Conservation (phyloP, 2,329 filamentous ascomycete genomes). For the Fusarium verrucosum region DNA sequence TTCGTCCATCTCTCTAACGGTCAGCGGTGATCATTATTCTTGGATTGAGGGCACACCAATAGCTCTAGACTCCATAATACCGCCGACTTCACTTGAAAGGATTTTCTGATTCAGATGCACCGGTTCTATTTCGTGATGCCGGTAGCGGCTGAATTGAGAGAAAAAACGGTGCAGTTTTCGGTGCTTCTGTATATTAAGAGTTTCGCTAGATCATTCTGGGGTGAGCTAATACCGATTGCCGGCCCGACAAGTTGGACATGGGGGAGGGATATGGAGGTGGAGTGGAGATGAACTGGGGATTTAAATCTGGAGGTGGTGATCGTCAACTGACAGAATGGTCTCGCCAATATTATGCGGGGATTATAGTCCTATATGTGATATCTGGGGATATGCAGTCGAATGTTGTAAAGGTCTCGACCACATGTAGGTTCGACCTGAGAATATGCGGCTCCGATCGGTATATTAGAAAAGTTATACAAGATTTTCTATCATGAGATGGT, state of each 20-base stretch:
- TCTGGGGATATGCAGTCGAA: not conserved
- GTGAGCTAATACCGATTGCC: no score
- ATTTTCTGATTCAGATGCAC: not conserved
- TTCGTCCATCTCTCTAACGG: constrained; percentile 4
- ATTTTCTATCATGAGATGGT: not conserved
- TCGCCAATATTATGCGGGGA: constrained; percentile 20
- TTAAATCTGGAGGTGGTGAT: no score
- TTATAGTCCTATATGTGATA: not conserved
- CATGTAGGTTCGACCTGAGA: not conserved
- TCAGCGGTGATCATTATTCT: not conserved
- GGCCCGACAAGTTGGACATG: constrained; percentile 18
- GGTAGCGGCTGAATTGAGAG: constrained; percentile 10
- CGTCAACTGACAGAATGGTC: not conserved
- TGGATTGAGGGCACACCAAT: not conserved
- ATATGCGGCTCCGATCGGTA: no score
- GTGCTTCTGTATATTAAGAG: constrained; percentile 6
- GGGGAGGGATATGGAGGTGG: not conserved
- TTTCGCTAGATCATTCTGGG: constrained; percentile 10
- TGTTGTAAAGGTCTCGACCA: not conserved
- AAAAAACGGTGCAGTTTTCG: constrained; percentile 25
- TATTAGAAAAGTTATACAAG: not conserved
- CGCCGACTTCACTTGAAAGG: constrained; percentile 1
- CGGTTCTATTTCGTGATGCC: constrained; percentile 5
- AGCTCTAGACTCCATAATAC: constrained; percentile 12
- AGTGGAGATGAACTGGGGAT: no score